phyloP scores from a whole-genome alignment of 139 green algal genomes.

The Penium margaritaceum region DNA sequence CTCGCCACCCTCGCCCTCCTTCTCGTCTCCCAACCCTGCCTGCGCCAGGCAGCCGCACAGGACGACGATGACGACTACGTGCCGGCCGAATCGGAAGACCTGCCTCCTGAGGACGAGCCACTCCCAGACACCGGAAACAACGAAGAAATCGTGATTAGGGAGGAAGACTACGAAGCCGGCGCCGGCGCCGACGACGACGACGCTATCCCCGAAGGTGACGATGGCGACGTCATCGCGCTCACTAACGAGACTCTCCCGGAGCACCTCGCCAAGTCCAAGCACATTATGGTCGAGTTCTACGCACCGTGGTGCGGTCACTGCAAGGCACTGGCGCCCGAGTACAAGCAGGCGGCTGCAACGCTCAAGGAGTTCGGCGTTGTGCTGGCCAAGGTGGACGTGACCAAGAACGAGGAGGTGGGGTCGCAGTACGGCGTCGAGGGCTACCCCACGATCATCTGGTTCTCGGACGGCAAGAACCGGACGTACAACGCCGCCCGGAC shows the following conservation, averaged over 20 bases:
- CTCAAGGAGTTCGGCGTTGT: conserved; percentile 30
- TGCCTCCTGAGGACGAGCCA: no score
- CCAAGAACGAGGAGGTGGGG: conserved; percentile 11
- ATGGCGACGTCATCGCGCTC: conserved; percentile 16
- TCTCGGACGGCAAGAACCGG: conserved; percentile 12
- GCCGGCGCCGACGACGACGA: neutral
- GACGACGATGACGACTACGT: no score
- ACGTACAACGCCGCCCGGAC: conserved; percentile 25
- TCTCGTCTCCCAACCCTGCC: no score
- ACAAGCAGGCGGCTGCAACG: conserved; percentile 20
- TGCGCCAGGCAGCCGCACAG: no score
- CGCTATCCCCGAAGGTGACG: conserved; percentile 1
- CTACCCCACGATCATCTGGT: conserved; percentile 34
- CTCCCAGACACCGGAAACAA: no score
- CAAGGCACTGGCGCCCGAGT: conserved; percentile 56
- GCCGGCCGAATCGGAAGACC: no score
- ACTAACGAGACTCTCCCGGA: neutral
- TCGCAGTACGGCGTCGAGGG: conserved; percentile 34
- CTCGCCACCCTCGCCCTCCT: no score
- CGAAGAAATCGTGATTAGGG: no score
- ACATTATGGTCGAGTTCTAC: conserved; percentile 57
- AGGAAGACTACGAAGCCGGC: neutral
- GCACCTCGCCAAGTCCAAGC: conserved; percentile 29
- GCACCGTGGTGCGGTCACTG: conserved; percentile 67
- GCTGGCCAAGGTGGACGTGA: conserved; percentile 41